These are phyloP conservation scores for Backusella tuberculispora DNA, from an alignment of 192 early-diverging fungal species.

Conservation along the genomic window DNA sequence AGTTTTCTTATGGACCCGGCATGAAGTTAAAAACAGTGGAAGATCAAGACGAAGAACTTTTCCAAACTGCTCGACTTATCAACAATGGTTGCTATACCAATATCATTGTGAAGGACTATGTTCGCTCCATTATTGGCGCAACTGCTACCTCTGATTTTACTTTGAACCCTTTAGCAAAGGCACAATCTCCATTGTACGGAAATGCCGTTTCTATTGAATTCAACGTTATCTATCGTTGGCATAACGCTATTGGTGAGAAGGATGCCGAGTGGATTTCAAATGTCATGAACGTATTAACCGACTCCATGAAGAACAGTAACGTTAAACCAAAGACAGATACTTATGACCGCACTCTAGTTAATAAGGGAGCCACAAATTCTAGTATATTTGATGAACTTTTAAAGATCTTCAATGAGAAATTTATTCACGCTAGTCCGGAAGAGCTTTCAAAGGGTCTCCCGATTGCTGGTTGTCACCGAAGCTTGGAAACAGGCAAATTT, in stretches of 20 bases:
- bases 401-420: conserved; percentile 27
- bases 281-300: conserved; percentile 22
- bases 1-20: conserved; percentile 41
- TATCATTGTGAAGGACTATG: conserved; percentile 48
- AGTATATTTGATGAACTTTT: conserved; percentile 16
- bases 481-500: conserved; percentile 24
- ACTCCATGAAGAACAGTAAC: not conserved
- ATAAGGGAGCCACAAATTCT: not conserved
- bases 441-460: conserved; percentile 30
- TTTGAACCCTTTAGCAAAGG: conserved; percentile 32
- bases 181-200: conserved; percentile 30
- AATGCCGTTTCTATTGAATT: conserved; percentile 52
- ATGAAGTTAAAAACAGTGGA: conserved; percentile 1
- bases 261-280: conserved; percentile 44
- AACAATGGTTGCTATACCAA: conserved; percentile 51
- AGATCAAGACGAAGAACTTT: conserved; percentile 49
- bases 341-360: not conserved
- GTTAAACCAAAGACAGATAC: not conserved
- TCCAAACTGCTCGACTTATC: conserved; percentile 55
- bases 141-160: conserved; percentile 31
- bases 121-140: conserved; percentile 49
- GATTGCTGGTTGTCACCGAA: conserved; percentile 40
- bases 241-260: conserved; percentile 45
- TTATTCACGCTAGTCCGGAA: conserved; percentile 29
- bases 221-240: conserved; percentile 52